Evolutionary conservation across 2,329 filamentous ascomycete species (phyloP).

Genomic region (Helotiales sp.): DNA sequence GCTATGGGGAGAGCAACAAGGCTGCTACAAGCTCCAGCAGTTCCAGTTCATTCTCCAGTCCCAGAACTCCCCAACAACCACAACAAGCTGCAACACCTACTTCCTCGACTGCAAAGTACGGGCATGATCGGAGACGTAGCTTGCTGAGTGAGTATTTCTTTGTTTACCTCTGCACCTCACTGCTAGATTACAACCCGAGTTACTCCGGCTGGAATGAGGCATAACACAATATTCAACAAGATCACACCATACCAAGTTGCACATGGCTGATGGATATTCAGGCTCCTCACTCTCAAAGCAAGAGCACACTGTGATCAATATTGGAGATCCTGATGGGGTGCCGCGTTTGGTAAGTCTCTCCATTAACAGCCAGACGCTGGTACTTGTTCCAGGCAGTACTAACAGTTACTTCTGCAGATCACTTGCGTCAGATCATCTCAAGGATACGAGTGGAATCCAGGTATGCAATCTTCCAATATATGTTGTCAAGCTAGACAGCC

Average conservation of each 20-base stretch:
- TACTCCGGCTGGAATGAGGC: slow-evolving; percentile 8
- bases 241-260: neutral
- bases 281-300: slow-evolving; percentile 74
- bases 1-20: slow-evolving; percentile 49
- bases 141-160: slow-evolving; percentile 59
- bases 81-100: slow-evolving; percentile 49
- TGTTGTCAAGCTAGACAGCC: neutral
- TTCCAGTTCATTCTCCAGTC: slow-evolving; percentile 62
- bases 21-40: slow-evolving; percentile 50
- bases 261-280: slow-evolving; percentile 48
- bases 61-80: slow-evolving; percentile 53
- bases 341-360: slow-evolving; percentile 67
- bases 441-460: slow-evolving; percentile 83
- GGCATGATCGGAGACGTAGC: slow-evolving; percentile 63
- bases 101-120: slow-evolving; percentile 45
- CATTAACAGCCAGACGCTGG: slow-evolving; percentile 17
- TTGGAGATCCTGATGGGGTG: slow-evolving; percentile 74
- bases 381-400: slow-evolving; percentile 17
- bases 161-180: slow-evolving; percentile 14
- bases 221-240: slow-evolving; percentile 7
- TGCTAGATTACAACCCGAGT: slow-evolving; percentile 4
- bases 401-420: slow-evolving; percentile 56
- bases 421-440: slow-evolving; percentile 80
- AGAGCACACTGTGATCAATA: slow-evolving; percentile 81
- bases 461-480: slow-evolving; percentile 47